Evolutionary conservation across 179 eudicot genomes (phyloP), one percentile per base, ranked within the genome.

Genomic region (Spergularia azorica): DNA sequence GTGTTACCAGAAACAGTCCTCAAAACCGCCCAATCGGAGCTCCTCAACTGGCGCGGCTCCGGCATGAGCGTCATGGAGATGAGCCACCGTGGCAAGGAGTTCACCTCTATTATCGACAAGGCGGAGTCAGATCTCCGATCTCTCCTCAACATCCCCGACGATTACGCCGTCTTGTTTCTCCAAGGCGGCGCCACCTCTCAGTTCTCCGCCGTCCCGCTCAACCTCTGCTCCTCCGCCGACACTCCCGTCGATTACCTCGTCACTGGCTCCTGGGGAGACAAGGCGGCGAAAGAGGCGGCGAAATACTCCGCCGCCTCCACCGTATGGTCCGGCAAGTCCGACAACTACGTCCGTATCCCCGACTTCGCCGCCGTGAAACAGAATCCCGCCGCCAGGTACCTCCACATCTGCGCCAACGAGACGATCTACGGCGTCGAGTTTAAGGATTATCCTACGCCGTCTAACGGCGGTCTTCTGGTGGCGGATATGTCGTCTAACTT

Each of bases 11-110:
- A 90, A 20, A 72, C 57, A 17, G 98, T 92, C 77, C 92, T 93
- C 55, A 41, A 15, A 56, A 82, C 81, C 20, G 98, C 97, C 74
- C 88, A 96, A 64, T 86, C 97, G 0, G 98, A 96, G 80, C 89
- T 96, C 79, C 85, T 88, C 48, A 87, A 87, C 83, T 95, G 93
- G 92, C 81, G 77, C 1, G 83, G 81, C 11, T 85, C 89, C 48
- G 97, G 98, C 17, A 94, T 96, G 98, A 89, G 93, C 57, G 98
- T 96, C 9, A 94, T 91, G 97, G 98, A 96, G 57, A 94, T 96
- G 99, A 89, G 94, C 87, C 98, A 94, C 76, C 76, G 99, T 20
- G 98, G 99, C 1, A 94, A 94, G 11, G 97, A 91, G 6, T 94
- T 96, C 84, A 88, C 88, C 16, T 90, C 96, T 56, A 94, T 96